Conservation (phyloP, 495 filamentous ascomycete species). For the Penicillium samsonianum region DNA sequence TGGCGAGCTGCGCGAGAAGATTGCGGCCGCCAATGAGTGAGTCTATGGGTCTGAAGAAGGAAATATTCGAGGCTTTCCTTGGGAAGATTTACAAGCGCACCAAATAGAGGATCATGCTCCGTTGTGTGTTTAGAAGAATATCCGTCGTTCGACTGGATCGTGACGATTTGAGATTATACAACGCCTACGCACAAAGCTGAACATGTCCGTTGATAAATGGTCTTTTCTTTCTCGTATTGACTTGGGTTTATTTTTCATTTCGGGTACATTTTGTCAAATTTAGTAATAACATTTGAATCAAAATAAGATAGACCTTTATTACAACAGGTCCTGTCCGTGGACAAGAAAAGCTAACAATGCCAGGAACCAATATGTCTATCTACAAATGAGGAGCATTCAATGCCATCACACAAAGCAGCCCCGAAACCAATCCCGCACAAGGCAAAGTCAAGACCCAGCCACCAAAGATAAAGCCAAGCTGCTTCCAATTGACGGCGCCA, state of each 20-base stretch:
- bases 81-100: conserved; percentile 95
- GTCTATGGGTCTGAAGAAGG: conserved; percentile 81
- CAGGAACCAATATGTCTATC: not conserved
- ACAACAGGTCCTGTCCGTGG: too few relatives aligned
- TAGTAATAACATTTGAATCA: too few relatives aligned
- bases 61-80: conserved; percentile 86
- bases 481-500: conserved; percentile 41
- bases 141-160: conserved; percentile 11
- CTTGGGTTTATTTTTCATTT: not conserved
- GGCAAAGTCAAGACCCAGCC: conserved; percentile 46
- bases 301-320: too few relatives aligned
- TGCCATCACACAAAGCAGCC: conserved; percentile 40
- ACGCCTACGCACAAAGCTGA: not conserved
- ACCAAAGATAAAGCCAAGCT: conserved; percentile 36
- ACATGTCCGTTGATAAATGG: conserved; percentile 1
- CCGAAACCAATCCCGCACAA: conserved; percentile 38
- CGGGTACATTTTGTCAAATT: not conserved
- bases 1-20: conserved; percentile 68
- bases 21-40: conserved; percentile 81
- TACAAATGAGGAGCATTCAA: conserved; percentile 43
- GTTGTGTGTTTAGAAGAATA: conserved; percentile 19
- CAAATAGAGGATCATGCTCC: conserved; percentile 58
- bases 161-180: not conserved
- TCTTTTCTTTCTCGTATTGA: conserved; percentile 1
- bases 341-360: not conserved